phyloP scores from a whole-genome alignment of 768 basidiomycete species.

The Rhodotorula graminis region DNA sequence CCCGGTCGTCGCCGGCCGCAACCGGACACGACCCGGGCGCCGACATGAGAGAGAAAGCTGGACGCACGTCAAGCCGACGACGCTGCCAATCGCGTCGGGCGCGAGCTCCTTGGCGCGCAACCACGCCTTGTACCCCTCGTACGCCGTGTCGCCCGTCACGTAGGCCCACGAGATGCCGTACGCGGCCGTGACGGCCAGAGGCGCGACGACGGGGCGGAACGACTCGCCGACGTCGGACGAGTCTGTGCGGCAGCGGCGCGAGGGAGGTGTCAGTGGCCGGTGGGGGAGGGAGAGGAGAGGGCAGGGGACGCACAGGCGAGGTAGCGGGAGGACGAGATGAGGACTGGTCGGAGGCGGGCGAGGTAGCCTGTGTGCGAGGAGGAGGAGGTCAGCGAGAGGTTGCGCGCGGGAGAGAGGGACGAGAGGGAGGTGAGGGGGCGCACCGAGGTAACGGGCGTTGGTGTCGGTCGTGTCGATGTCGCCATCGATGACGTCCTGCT shows the following conservation, averaged over 20 bases:
- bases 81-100: conserved; percentile 11
- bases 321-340: conserved; percentile 66
- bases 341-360: conserved; percentile 68
- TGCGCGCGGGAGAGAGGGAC: not conserved
- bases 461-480: conserved; percentile 65
- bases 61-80: conserved; percentile 30
- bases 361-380: conserved; percentile 60
- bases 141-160: conserved; percentile 68
- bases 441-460: conserved; percentile 50
- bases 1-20: no score
- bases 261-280: not conserved
- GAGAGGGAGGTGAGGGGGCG: not conserved
- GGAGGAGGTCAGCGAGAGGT: not conserved
- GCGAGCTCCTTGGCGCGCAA: conserved; percentile 43
- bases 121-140: conserved; percentile 74
- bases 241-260: conserved; percentile 46
- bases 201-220: conserved; percentile 70
- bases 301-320: conserved; percentile 59
- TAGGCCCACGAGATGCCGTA: conserved; percentile 81
- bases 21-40: no score
- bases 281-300: not conserved
- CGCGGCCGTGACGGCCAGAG: conserved; percentile 65
- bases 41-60: no score
- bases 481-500: conserved; percentile 55
- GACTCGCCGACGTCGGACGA: conserved; percentile 80